Conservation (phyloP, 108 stramenopile species). For the Cyclotella choctawhatcheeana region DNA sequence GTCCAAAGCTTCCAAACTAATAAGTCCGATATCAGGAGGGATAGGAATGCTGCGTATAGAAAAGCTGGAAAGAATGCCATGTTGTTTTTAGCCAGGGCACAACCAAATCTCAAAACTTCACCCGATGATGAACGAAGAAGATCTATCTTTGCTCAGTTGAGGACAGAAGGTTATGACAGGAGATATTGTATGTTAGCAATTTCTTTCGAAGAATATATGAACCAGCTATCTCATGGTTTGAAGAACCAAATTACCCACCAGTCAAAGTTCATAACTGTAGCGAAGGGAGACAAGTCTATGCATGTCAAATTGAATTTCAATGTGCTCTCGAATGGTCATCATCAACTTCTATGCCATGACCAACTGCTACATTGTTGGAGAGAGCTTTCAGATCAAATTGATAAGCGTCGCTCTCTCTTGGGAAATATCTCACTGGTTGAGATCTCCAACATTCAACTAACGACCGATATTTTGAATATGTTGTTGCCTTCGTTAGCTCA, state of each 20-base stretch:
- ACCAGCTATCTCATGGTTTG: background rate
- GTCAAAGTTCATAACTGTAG: background rate
- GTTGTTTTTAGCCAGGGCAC: background rate
- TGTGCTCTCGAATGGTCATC: background rate
- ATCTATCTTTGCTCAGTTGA: background rate
- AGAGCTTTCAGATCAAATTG: background rate
- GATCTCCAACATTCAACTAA: background rate
- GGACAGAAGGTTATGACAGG: background rate
- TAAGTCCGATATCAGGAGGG: background rate
- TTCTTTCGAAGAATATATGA: background rate
- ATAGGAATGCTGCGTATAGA: background rate
- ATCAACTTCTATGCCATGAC: background rate
- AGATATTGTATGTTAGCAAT: background rate
- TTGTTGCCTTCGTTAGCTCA: background rate
- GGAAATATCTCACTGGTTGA: background rate
- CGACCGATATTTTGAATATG: background rate
- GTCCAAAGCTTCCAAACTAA: background rate
- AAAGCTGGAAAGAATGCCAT: background rate
- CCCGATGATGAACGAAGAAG: background rate
- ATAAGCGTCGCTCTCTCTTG: background rate
- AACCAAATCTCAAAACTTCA: background rate
- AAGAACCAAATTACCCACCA: background rate
- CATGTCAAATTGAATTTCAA: background rate
- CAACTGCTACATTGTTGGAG: background rate
- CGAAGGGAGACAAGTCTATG: conserved; percentile 1